A percentile compares a stretch with the other conserved stretches of the same genome.
These are phyloP conservation scores for Entophlyctis helioformis DNA, from an alignment of 192 early-diverging fungal genomes.

Conservation along the genomic window DNA sequence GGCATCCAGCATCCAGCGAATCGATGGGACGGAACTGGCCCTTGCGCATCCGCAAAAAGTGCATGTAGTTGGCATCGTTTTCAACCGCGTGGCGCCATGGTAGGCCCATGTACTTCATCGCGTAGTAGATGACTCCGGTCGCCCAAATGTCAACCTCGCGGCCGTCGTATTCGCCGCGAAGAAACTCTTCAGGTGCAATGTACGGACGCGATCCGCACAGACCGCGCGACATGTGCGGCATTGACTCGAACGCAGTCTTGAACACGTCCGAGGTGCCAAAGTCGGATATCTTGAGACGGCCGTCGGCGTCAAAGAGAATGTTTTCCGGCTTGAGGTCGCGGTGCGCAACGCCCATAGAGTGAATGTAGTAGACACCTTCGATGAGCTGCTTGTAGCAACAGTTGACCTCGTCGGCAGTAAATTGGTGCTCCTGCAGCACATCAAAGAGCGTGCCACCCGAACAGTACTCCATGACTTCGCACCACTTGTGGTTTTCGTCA, in stretches of 20 bases:
- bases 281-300: slow-evolving; percentile 80
- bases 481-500: slow-evolving; percentile 9
- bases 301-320: slow-evolving; percentile 58
- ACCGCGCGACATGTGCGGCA: slow-evolving; percentile 2
- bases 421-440: slow-evolving; percentile 2
- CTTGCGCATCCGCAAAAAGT: neutral
- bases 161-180: slow-evolving; percentile 63
- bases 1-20: slow-evolving; percentile 2
- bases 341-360: slow-evolving; percentile 83
- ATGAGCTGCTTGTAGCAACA: slow-evolving; percentile 84
- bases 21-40: slow-evolving; percentile 2
- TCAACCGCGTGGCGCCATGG: slow-evolving; percentile 24
- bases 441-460: slow-evolving; percentile 11
- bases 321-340: slow-evolving; percentile 62
- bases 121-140: slow-evolving; percentile 29
- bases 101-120: slow-evolving; percentile 17
- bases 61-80: slow-evolving; percentile 19
- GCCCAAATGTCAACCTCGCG: slow-evolving; percentile 83
- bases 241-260: slow-evolving; percentile 9
- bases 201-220: slow-evolving; percentile 47
- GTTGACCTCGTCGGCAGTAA: slow-evolving; percentile 4
- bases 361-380: slow-evolving; percentile 72
- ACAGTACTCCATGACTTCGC: slow-evolving; percentile 16
- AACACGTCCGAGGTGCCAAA: slow-evolving; percentile 96
- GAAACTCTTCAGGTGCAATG: slow-evolving; percentile 82